These are phyloP conservation scores for Fraxinus sp. DNA, from an alignment of 305 asterid genomes.

Conservation along the genomic window DNA sequence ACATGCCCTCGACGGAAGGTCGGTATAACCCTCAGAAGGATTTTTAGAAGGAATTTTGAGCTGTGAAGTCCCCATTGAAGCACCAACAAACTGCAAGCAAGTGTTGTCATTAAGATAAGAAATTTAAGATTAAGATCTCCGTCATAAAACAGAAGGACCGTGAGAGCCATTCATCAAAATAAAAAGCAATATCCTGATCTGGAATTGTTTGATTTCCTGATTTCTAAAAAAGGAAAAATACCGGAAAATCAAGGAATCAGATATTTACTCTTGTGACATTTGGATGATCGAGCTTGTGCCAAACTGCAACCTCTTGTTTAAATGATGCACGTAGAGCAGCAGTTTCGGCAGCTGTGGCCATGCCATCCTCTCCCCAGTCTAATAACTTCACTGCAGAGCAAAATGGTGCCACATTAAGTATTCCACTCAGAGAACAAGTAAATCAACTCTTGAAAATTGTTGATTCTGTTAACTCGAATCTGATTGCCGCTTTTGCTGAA, in stretches of 20 bases:
- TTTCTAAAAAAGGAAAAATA: background rate
- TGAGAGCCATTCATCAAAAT: background rate
- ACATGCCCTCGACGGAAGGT: slow-evolving; percentile 43
- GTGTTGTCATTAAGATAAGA: background rate
- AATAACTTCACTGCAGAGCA: slow-evolving; percentile 46
- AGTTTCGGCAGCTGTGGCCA: slow-evolving; percentile 38
- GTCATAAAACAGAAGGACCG: background rate
- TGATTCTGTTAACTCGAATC: background rate
- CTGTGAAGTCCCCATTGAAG: slow-evolving; percentile 53
- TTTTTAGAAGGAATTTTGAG: slow-evolving; percentile 34
- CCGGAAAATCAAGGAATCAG: background rate
- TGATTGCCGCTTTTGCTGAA: background rate
- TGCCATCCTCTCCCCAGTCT: slow-evolving; percentile 53
- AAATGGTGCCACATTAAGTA: background rate
- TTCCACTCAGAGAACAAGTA: background rate
- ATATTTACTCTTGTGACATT: slow-evolving; percentile 45
- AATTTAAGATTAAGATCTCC: background rate
- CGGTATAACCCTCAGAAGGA: slow-evolving; percentile 31
- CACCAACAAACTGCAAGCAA: slow-evolving; percentile 54
- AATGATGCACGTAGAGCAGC: slow-evolving; percentile 45
- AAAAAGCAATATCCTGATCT: background rate
- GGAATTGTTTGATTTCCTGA: background rate
- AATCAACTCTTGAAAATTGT: background rate
- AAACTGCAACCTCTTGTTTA: slow-evolving; percentile 54
- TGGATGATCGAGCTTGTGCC: slow-evolving; percentile 64